Percentiles rank a stretch among this genome's conserved stretches.
Evolutionary conservation across 805 yeast species (phyloP).

Genomic region (Danielia oregonensis): DNA sequence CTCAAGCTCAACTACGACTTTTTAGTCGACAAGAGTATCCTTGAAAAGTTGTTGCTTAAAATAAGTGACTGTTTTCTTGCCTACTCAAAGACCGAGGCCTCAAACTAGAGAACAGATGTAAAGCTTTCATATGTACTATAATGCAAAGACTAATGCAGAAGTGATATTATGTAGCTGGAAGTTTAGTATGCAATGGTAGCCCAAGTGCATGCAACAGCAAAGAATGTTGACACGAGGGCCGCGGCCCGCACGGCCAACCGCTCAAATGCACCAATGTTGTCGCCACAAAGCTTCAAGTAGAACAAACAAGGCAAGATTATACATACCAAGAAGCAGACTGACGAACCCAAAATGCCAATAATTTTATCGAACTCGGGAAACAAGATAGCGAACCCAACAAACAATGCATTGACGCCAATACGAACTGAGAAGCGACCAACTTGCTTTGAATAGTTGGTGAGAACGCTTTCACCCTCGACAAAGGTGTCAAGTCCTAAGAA

Average conservation of each 20-base stretch:
- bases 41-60: constrained; percentile 28
- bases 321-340: constrained; percentile 76
- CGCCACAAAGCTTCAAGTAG: constrained; percentile 38
- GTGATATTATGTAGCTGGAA: too few species aligned
- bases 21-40: constrained; percentile 23
- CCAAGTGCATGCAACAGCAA: constrained; percentile 21
- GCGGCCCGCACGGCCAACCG: constrained; percentile 7
- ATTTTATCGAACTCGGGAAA: constrained; percentile 80
- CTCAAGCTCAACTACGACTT: constrained; percentile 39
- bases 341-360: constrained; percentile 78
- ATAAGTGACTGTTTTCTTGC: constrained; percentile 26
- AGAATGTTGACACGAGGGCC: constrained; percentile 8
- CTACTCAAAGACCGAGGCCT: constrained; percentile 9
- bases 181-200: constrained; percentile 12
- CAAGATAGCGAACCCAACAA: constrained; percentile 57
- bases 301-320: constrained; percentile 73
- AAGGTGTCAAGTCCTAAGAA: constrained; percentile 34
- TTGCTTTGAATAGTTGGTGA: constrained; percentile 3
- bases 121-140: constrained; percentile 1
- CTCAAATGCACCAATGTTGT: constrained; percentile 13
- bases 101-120: too few species aligned
- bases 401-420: constrained; percentile 48
- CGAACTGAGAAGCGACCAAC: constrained; percentile 20
- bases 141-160: background rate
- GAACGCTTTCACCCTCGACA: constrained; percentile 8